These are phyloP conservation scores for Paraconiothyrium brasiliense DNA, from an alignment of 2,329 filamentous ascomycete species.

Conservation along the genomic window DNA sequence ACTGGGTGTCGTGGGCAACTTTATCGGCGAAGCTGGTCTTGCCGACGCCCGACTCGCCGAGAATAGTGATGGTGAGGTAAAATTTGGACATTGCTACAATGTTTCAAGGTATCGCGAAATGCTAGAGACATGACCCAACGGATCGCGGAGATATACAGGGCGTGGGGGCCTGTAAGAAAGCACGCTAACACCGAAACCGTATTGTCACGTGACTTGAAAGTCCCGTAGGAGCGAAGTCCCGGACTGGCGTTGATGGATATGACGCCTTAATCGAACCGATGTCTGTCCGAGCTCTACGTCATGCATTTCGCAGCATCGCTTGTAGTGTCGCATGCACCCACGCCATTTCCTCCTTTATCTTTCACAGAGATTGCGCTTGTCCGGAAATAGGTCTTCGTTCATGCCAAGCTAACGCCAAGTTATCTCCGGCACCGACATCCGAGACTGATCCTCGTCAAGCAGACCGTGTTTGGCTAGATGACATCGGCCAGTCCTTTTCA, in stretches of 20 bases:
- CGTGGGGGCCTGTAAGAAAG: neutral
- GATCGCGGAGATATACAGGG: neutral
- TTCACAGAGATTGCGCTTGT: neutral
- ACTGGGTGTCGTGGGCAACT: constrained; percentile 21
- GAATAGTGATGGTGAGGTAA: constrained; percentile 22
- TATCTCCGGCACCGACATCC: constrained; percentile 2
- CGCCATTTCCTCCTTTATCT: neutral
- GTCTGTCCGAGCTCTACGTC: neutral
- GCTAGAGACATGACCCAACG: neutral
- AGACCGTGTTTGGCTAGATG: constrained; percentile 12
- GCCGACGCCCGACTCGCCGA: constrained; percentile 35
- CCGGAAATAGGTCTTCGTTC: neutral
- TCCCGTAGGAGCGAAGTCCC: too few relatives aligned
- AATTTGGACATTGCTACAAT: neutral
- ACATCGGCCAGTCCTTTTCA: constrained; percentile 11
- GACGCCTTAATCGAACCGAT: neutral
- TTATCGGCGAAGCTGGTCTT: constrained; percentile 42
- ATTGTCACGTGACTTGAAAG: neutral
- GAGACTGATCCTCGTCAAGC: neutral
- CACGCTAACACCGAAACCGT: neutral
- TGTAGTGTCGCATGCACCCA: neutral
- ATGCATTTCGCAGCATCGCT: neutral
- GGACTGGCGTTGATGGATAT: neutral
- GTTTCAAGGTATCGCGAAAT: neutral
- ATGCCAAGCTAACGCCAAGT: constrained; percentile 10